Base-by-base conservation (phyloP, 805 yeast genomes). In the Scheffersomyces amazonensis region DNA sequence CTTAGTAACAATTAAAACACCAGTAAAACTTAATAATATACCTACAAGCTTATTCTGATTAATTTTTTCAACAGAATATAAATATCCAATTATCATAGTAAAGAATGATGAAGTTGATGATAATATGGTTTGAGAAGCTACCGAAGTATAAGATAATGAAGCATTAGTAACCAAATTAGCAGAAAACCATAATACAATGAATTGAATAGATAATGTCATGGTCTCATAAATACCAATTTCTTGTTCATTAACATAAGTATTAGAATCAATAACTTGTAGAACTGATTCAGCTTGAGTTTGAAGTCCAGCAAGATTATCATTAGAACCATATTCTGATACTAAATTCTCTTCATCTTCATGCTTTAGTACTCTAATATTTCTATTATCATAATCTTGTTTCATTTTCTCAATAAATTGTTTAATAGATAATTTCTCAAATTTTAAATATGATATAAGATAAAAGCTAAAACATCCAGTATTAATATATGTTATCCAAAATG, bases 101-200 rank as follows among this genome's bases (percentile, higher is more conserved):
- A 93, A 93, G 56, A 93, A 89, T 6, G 96, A 86, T 4, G 95
- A 83, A 0, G 98, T 90, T 25, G 96, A 85, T 13, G 96, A 85
- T 28, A 93, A 64, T 17, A 93, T 91, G 2, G 98, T 93, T 53
- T 95, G 97, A 11, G 93, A 83, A 2, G 96, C 95, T 16, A 93
- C 99, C 10, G 90, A 81, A 0, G 99, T 93, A 60, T 83, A 93
- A 17, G 84, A 75, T 36, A 93, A 69, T 16, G 95, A 81, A 0
- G 96, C 87, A 61, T 93, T 93, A 22, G 93, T 88, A 39, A 87
- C 83, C 46, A 90, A 71, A 59, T 93, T 93, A 2, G 98, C 95
- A 13, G 81, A 43, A 56, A 87, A 93, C 99, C 99, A 93, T 31
- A 93, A 66, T 3, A 85, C 62, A 46, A 95, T 83, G 58, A 93